Conservation (phyloP, 2,329 filamentous ascomycete species). For the Aaosphaeria arxii region DNA sequence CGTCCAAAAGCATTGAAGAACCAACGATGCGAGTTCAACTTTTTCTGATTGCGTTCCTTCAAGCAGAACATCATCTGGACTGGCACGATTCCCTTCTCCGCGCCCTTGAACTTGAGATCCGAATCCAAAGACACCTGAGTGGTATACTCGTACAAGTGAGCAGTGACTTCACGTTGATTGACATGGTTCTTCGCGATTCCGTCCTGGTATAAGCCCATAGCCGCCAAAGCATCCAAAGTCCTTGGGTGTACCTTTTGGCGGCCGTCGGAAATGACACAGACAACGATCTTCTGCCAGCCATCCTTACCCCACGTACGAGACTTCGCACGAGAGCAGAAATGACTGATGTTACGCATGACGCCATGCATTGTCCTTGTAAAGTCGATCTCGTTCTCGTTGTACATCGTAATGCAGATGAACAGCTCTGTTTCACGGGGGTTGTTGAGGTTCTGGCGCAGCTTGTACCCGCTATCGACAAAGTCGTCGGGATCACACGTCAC, state of each 20-base stretch:
- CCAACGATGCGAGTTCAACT: slow-evolving; percentile 97
- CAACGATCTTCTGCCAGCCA: slow-evolving; percentile 98
- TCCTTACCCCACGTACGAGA: slow-evolving; percentile 95
- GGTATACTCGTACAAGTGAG: slow-evolving; percentile 98
- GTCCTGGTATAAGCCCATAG: slow-evolving; percentile 97
- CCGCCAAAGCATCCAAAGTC: slow-evolving; percentile 89
- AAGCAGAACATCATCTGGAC: slow-evolving; percentile 98
- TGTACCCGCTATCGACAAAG: slow-evolving; percentile 84
- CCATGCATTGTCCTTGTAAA: slow-evolving; percentile 99
- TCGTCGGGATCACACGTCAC: slow-evolving; percentile 98
- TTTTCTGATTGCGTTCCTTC: slow-evolving; percentile 96
- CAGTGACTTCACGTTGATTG: slow-evolving; percentile 92
- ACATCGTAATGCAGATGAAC: slow-evolving; percentile 98
- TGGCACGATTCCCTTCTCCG: slow-evolving; percentile 97
- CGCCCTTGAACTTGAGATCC: slow-evolving; percentile 97
- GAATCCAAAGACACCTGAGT: slow-evolving; percentile 95
- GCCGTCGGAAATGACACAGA: slow-evolving; percentile 93
- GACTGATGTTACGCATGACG: slow-evolving; percentile 96
- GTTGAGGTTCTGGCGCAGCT: slow-evolving; percentile 82
- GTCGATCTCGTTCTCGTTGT: slow-evolving; percentile 95
- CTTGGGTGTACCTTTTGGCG: slow-evolving; percentile 90
- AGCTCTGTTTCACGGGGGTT: slow-evolving; percentile 88
- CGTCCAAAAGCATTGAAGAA: slow-evolving; percentile 98
- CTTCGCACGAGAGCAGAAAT: slow-evolving; percentile 90
- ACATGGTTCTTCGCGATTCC: slow-evolving; percentile 98